A percentile compares a stretch with the other conserved stretches of the same genome.
phyloP scores from a whole-genome alignment of 306 rosid species.

The Castanospermum australe region DNA sequence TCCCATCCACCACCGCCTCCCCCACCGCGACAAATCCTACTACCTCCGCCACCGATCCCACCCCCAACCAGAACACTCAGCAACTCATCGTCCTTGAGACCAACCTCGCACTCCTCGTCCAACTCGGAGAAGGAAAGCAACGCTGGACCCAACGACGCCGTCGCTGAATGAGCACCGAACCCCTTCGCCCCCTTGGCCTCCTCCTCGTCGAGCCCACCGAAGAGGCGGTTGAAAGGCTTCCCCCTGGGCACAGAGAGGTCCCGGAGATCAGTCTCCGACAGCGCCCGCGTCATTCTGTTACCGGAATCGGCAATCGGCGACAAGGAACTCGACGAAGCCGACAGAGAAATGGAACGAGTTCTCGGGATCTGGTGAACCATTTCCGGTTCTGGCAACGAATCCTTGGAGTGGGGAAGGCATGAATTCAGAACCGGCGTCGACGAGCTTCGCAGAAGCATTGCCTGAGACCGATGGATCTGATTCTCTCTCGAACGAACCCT shows the following conservation, averaged over 20 bases:
- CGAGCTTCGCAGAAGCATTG: slow-evolving; percentile 59
- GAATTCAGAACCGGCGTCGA: slow-evolving; percentile 63
- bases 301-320: slow-evolving; percentile 29
- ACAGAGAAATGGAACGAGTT: not conserved
- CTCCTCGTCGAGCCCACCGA: slow-evolving; percentile 27
- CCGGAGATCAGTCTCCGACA: slow-evolving; percentile 39
- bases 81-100: slow-evolving; percentile 4
- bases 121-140: slow-evolving; percentile 18
- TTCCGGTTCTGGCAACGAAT: slow-evolving; percentile 45
- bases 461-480: not conserved
- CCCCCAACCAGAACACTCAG: slow-evolving; percentile 31
- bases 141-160: slow-evolving; percentile 38
- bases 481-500: not conserved
- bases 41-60: too few species aligned
- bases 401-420: slow-evolving; percentile 36
- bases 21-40: slow-evolving; percentile 17
- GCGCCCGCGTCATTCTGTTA: slow-evolving; percentile 18
- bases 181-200: not conserved
- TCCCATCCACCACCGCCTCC: slow-evolving; percentile 54
- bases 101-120: slow-evolving; percentile 19
- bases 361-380: slow-evolving; percentile 34
- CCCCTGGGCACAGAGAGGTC: slow-evolving; percentile 18
- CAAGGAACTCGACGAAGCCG: not conserved
- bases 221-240: slow-evolving; percentile 2
- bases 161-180: not conserved